These are phyloP conservation scores for Trichoderma koningiopsis DNA, from an alignment of 2,329 filamentous ascomycete species.

Conservation along the genomic window DNA sequence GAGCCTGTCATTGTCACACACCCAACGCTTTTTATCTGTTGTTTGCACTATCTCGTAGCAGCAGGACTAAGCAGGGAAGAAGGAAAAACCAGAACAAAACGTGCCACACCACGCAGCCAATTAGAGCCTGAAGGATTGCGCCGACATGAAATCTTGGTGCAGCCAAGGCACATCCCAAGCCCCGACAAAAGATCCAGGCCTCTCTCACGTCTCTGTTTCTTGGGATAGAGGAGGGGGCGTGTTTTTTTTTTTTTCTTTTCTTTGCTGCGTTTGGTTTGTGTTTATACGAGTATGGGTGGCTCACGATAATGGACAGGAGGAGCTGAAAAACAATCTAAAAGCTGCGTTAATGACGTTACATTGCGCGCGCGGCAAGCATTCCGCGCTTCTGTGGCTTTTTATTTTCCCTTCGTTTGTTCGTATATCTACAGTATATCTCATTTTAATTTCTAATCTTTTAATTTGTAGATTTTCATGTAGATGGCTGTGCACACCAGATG, in stretches of 20 bases:
- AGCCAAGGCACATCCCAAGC: slow-evolving; percentile 1
- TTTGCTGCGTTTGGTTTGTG: background rate
- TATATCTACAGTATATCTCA: too few relatives aligned
- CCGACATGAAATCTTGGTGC: slow-evolving; percentile 8
- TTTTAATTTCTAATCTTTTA: background rate
- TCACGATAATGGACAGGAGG: slow-evolving; percentile 7
- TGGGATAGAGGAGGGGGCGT: background rate
- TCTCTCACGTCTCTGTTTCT: background rate
- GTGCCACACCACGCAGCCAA: slow-evolving; percentile 21
- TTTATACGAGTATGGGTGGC: background rate
- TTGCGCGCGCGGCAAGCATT: background rate
- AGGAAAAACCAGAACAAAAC: background rate
- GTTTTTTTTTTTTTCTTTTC: too few relatives aligned
- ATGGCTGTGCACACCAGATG: background rate
- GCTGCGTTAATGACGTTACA: slow-evolving; percentile 18
- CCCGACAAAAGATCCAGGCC: slow-evolving; percentile 23
- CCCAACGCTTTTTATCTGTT: background rate
- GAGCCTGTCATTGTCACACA: background rate
- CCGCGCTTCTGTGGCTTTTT: background rate
- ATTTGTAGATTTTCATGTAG: background rate
- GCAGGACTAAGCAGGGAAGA: background rate
- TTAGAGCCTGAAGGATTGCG: slow-evolving; percentile 20
- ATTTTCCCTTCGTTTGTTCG: background rate
- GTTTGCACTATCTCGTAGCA: background rate
- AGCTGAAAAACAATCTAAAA: background rate